Base-by-base conservation (phyloP, 2,329 filamentous ascomycete genomes). In the Epichloe festucae region DNA sequence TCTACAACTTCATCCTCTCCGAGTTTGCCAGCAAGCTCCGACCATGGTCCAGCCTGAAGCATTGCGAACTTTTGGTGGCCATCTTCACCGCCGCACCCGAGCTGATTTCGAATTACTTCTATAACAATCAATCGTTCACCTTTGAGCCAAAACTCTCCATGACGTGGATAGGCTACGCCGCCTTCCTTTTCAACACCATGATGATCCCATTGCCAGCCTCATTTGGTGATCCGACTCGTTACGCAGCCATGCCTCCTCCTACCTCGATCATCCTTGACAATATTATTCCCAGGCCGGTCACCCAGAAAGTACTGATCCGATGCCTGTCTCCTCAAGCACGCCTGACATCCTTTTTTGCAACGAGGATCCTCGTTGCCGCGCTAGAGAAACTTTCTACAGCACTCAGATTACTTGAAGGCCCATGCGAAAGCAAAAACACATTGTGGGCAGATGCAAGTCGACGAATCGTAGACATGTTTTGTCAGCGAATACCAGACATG, bases 131-230 rank as follows among this genome's bases (percentile, higher is more conserved):
- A 54, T 79, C 84, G 50, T 93, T 97, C 60, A 81, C 84, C 0
- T 89, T 95, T 56, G 90, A 97, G 42, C 90, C 93, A 0, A 97
- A 95, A 63, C 75, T 94, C 5, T 93, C 89, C 3, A 84, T 89
- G 44, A 93, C 89, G 0, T 98, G 93, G 93, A 87, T 97, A 58
- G 90, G 91, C 42, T 95, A 94, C 63, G 89, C 89, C 0, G 82
- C 89, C 0, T 88, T 97, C 55, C 70, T 98, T 5, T 95, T 94
- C 66, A 86, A 85, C 54, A 81, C 84, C 1, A 81, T 96, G 45
- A 78, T 84, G 52, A 72, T 94, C 38, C 81, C 84, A 1, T 73
- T 95, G 2, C 90, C 90, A 2, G 63, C 71, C 27, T 78, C 78
- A 54, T 88, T 91, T 62, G 89, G 89, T 12, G 79, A 82, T 58